Evolutionary conservation across 163 green algal genomes (phyloP).

Genomic region (Scenedesmus sp.): DNA sequence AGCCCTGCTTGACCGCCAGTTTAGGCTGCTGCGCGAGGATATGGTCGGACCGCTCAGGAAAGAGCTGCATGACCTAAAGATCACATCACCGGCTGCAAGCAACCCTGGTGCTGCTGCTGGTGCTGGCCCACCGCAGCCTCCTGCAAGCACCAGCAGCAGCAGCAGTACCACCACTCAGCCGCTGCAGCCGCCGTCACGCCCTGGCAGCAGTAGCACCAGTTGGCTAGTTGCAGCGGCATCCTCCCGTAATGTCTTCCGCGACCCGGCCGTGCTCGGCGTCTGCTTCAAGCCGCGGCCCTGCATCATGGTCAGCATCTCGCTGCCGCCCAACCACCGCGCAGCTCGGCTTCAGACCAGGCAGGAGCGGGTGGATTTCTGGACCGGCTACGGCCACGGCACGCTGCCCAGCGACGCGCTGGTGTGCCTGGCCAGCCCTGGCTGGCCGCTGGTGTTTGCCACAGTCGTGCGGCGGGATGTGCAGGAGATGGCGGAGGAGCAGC

Average conservation of each 20-base stretch:
- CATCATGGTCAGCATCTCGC: conserved; percentile 52
- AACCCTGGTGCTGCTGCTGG: no score
- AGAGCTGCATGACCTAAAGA: conserved; percentile 44
- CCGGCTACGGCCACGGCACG: conserved; percentile 53
- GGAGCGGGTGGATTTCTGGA: conserved; percentile 68
- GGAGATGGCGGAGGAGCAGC: conserved; percentile 57
- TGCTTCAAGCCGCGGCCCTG: conserved; percentile 49
- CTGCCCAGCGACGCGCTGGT: conserved; percentile 74
- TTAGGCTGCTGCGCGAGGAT: conserved; percentile 75
- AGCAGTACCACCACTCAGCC: conserved; percentile 16
- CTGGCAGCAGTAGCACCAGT: not conserved
- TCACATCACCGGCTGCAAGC: conserved; percentile 40
- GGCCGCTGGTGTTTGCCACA: conserved; percentile 66
- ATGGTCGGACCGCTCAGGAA: conserved; percentile 66
- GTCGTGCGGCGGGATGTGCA: conserved; percentile 56
- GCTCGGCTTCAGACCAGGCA: not conserved
- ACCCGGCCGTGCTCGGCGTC: conserved; percentile 46
- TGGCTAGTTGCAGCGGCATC: not conserved
- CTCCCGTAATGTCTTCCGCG: conserved; percentile 55
- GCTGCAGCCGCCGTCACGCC: not conserved
- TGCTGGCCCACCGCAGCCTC: not conserved
- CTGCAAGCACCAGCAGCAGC: conserved; percentile 46
- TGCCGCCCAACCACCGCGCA: conserved; percentile 53
- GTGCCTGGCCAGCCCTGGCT: conserved; percentile 51
- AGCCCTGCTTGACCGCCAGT: conserved; percentile 64